Percentiles rank a stretch among this genome's conserved stretches.
Evolutionary conservation across 257 asterid species (phyloP).

Genomic region (Nicotiana attenuata): DNA sequence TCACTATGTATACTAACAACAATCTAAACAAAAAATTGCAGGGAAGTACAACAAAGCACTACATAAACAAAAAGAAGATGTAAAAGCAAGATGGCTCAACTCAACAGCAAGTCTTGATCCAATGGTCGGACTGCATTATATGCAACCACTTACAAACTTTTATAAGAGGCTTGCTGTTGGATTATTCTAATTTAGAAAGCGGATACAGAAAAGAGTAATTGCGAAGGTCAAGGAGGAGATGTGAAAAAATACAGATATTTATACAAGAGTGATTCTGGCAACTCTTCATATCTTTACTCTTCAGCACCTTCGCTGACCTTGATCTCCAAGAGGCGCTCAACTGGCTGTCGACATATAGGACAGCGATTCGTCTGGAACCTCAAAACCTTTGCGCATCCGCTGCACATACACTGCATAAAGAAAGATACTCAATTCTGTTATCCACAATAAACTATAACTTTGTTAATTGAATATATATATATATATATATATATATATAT

Average conservation of each 20-base stretch:
- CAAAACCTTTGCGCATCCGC: constrained; percentile 90
- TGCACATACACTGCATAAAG: constrained; percentile 93
- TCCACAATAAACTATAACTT: neutral
- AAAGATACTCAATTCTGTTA: neutral
- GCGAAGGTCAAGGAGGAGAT: neutral
- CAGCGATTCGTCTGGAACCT: constrained; percentile 94
- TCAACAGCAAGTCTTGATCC: neutral
- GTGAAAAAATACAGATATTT: neutral
- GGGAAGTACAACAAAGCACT: neutral
- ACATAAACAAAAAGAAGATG: neutral
- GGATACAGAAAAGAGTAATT: neutral
- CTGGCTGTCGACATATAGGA: constrained; percentile 98
- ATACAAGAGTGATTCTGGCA: neutral
- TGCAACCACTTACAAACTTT: neutral
- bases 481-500: neutral
- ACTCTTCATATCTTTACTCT: constrained; percentile 31
- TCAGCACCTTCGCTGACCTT: constrained; percentile 61
- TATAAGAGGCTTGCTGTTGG: neutral
- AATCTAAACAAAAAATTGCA: neutral
- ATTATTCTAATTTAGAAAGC: neutral
- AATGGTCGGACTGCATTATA: neutral
- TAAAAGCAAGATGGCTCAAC: neutral
- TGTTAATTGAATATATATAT: neutral
- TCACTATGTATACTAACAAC: neutral
- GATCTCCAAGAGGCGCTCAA: constrained; percentile 94